phyloP scores from a whole-genome alignment of 2,329 filamentous ascomycete genomes.

The Diaporthe humulicola region DNA sequence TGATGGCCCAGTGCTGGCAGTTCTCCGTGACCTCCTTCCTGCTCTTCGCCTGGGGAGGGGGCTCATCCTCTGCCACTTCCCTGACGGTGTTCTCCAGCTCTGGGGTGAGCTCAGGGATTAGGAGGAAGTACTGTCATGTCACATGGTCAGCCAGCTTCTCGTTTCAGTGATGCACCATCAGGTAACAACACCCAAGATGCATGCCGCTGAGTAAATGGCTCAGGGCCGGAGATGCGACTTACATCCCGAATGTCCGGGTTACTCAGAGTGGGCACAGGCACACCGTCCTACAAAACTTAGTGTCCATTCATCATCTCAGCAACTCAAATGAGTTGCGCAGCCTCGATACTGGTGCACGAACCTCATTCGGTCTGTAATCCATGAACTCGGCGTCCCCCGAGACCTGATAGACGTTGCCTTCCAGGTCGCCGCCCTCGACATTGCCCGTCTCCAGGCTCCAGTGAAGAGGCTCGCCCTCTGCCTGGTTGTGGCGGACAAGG shows the following conservation, averaged over 20 bases:
- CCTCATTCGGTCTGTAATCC: constrained; percentile 9
- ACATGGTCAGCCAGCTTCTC: background rate
- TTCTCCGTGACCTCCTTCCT: background rate
- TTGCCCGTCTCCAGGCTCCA: constrained; percentile 18
- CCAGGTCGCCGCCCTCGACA: background rate
- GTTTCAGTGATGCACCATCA: background rate
- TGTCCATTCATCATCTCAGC: background rate
- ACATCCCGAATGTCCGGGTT: constrained; percentile 9
- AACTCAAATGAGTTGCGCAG: rapidly evolving
- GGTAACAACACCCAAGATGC: background rate
- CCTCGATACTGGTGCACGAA: background rate
- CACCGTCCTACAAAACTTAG: background rate
- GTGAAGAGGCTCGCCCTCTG: background rate
- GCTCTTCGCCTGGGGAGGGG: background rate
- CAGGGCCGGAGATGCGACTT: background rate
- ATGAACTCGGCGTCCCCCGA: constrained; percentile 18
- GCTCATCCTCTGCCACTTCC: background rate
- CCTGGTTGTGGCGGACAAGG: constrained; percentile 21
- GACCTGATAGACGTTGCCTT: constrained; percentile 16
- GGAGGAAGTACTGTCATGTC: background rate
- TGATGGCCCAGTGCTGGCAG: constrained; percentile 9
- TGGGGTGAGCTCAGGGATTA: constrained; percentile 2
- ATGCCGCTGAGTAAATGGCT: background rate
- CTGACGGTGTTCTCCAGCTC: background rate
- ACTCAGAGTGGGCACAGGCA: background rate